A percentile compares a stretch with the other conserved stretches of the same genome.
Evolutionary conservation across 108 stramenopile genomes (phyloP).

Genomic region (Aurantiochytrium sp.): DNA sequence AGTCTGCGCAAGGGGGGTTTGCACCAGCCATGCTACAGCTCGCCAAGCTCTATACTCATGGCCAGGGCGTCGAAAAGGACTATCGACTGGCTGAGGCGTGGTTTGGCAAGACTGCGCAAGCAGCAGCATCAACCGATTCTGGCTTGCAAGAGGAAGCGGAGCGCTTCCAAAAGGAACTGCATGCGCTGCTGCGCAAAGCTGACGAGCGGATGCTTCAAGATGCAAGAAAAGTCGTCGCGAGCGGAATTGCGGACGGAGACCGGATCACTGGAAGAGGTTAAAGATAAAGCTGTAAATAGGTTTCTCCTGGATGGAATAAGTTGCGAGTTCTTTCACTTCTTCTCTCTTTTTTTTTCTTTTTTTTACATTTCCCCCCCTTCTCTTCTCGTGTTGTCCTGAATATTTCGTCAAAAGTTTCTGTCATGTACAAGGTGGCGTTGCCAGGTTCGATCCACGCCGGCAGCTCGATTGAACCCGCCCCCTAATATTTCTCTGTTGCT

Average conservation of each 20-base stretch:
- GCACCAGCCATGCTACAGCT: background rate
- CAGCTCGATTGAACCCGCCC: background rate
- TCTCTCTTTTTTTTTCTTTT: too few relatives aligned
- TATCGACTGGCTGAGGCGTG: background rate
- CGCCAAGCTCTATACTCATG: background rate
- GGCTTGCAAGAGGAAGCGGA: background rate
- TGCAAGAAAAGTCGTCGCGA: background rate
- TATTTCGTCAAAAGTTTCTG: too few relatives aligned
- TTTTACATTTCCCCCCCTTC: too few relatives aligned
- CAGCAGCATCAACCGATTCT: background rate
- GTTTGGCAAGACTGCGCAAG: background rate
- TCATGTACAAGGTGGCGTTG: too few relatives aligned
- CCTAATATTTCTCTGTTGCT: background rate
- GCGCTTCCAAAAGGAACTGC: background rate
- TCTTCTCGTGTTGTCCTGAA: too few relatives aligned
- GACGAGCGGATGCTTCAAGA: background rate
- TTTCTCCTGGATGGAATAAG: too few relatives aligned
- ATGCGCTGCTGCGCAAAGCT: background rate
- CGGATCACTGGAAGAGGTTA: too few relatives aligned
- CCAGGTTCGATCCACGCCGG: too few relatives aligned
- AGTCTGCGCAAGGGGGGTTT: background rate
- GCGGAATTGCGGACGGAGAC: background rate
- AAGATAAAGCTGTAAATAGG: too few relatives aligned
- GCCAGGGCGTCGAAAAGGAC: background rate
- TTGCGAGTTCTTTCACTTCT: too few relatives aligned